Evolutionary conservation across 495 filamentous ascomycete species (phyloP), one percentile per base, ranked within the genome.

Genomic region (Amniculicola lignicola): DNA sequence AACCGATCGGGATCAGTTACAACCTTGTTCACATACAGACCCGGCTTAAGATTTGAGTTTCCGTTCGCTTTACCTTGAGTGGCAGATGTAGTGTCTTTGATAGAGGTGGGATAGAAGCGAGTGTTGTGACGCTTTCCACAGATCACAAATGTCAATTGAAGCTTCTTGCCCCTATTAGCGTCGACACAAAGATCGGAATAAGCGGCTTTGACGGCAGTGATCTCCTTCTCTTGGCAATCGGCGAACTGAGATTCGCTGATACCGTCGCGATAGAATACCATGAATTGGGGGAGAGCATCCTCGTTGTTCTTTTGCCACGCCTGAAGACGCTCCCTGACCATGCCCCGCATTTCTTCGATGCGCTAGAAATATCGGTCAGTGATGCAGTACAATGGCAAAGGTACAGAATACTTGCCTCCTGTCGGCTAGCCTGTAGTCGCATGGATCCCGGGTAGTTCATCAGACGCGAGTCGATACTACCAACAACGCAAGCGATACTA

Each of bases 181-280:
- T 40, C 59, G 2, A 81, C n/a, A n/a, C n/a, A n/a, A n/a, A 69
- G 11, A 9, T 46, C n/a, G 19, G 19, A 27, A 35, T 29, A 55
- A 4, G 51, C 58, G 14, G 15, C 27, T 7, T 29, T 6, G 15
- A 61, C 57, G n/a, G 35, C 14, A 4, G 39, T n/a, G 18, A 63
- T 12, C 43, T 63, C 60, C 14, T 29, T 36, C 3, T 37, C 14
- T 4, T 27, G n/a, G 14, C 43, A 35, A 14, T 49, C 2, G n/a
- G 4, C 6, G 44, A 35, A 59, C 24, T 59, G 55, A 9, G 37
- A 28, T 2, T 59, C 40, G 29, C 55, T 54, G n/a, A 59, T 55
- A 15, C 60, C 43, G 37, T 63, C 60, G 3, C 54, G 39, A 21
- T 54, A 63, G 43, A 49, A 59, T 10, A 59, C 15, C 3, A 59